Conservation (phyloP, 352 stramenopile species). For the Globisporangium okanoganense region DNA sequence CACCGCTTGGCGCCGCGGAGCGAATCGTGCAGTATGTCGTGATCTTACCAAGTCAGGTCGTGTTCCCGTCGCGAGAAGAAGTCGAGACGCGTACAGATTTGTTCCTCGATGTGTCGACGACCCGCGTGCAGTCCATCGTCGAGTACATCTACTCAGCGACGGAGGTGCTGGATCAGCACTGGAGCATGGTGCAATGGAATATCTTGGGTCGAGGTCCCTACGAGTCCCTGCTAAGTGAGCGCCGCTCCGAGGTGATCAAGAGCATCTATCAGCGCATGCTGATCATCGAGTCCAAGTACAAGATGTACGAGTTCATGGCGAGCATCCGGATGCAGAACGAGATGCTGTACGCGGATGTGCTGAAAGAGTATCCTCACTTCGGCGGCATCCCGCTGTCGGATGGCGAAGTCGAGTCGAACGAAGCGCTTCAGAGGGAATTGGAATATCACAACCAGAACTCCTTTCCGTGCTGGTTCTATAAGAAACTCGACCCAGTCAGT, state of each 20-base stretch:
- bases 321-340: slow-evolving; percentile 84
- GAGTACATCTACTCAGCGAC: slow-evolving; percentile 84
- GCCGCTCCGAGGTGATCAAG: slow-evolving; percentile 58
- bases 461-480: slow-evolving; percentile 84
- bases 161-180: slow-evolving; percentile 77
- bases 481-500: slow-evolving; percentile 37
- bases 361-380: slow-evolving; percentile 44
- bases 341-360: slow-evolving; percentile 72
- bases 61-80: slow-evolving; percentile 78
- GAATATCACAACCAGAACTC: slow-evolving; percentile 48
- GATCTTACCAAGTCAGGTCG: slow-evolving; percentile 69
- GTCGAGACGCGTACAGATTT: slow-evolving; percentile 72
- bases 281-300: slow-evolving; percentile 70
- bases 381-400: slow-evolving; percentile 42
- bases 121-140: slow-evolving; percentile 62
- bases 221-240: slow-evolving; percentile 57
- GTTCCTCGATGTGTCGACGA: slow-evolving; percentile 72
- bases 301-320: slow-evolving; percentile 81
- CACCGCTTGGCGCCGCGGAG: slow-evolving; percentile 58
- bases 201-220: slow-evolving; percentile 76
- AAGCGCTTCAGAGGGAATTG: slow-evolving; percentile 34
- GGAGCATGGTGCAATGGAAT: slow-evolving; percentile 87
- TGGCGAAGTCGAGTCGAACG: slow-evolving; percentile 39
- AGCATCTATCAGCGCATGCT: slow-evolving; percentile 71
- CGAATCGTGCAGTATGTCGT: slow-evolving; percentile 69